Conservation (phyloP, 164 flowering plant genomes). For the Taxillus chinensis region DNA sequence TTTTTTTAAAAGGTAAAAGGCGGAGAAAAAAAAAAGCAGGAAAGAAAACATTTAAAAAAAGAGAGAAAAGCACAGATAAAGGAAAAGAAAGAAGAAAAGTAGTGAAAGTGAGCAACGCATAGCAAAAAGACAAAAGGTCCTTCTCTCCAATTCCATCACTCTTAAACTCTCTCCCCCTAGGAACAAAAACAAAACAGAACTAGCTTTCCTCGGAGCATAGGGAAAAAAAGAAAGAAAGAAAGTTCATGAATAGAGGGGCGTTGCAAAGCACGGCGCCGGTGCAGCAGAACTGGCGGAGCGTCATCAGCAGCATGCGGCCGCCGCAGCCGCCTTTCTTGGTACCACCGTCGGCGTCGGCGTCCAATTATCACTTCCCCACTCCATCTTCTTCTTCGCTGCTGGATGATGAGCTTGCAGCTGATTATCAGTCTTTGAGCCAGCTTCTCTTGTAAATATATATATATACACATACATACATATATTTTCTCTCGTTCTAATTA, state of each 20-base stretch:
- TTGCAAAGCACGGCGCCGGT: constrained; percentile 37
- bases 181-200: too few relatives aligned
- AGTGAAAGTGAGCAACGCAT: neutral
- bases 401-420: constrained; percentile 26
- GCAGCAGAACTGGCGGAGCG: constrained; percentile 72
- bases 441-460: constrained; percentile 35
- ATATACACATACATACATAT: too few relatives aligned
- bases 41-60: neutral
- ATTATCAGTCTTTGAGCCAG: constrained; percentile 87
- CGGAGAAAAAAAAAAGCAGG: neutral
- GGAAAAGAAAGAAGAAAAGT: neutral
- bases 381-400: constrained; percentile 21
- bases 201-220: too few relatives aligned
- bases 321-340: constrained; percentile 19
- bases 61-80: neutral
- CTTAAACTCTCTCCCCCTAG: too few relatives aligned
- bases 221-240: neutral
- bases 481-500: too few relatives aligned
- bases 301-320: constrained; percentile 25
- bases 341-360: neutral
- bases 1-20: neutral
- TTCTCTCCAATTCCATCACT: neutral
- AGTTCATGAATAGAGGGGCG: constrained; percentile 34
- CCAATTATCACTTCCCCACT: constrained; percentile 21
- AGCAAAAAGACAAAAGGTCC: neutral